Percentiles rank a stretch among this genome's conserved stretches.
Conservation (phyloP, 1,284 basidiomycete species). For the Ustilago vetiveriae region DNA sequence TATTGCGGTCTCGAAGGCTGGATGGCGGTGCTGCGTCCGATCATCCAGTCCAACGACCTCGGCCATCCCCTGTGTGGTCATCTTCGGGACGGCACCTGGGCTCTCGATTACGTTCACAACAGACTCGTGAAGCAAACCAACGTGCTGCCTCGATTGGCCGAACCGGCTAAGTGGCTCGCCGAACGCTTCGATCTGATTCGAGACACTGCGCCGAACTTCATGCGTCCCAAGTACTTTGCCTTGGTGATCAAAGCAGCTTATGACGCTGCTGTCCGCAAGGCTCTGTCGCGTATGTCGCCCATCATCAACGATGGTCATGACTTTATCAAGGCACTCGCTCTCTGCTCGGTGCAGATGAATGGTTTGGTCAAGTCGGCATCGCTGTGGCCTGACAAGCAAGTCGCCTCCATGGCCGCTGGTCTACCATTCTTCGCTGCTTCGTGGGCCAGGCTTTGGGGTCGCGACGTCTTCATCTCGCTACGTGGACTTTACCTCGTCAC, state of each 20-base stretch:
- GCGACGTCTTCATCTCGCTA: constrained; percentile 63
- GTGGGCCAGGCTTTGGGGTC: constrained; percentile 62
- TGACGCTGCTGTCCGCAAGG: constrained; percentile 50
- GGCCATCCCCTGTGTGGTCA: constrained; percentile 61
- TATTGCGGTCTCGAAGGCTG: constrained; percentile 63
- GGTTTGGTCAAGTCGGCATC: constrained; percentile 60
- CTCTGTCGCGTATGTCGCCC: constrained; percentile 51
- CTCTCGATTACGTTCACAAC: constrained; percentile 57
- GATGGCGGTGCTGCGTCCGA: constrained; percentile 49
- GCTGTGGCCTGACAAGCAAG: constrained; percentile 57
- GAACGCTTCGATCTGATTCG: constrained; percentile 60
- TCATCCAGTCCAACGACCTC: constrained; percentile 58
- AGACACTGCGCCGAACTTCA: constrained; percentile 53
- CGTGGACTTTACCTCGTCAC: constrained; percentile 63
- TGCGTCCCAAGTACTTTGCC: constrained; percentile 64
- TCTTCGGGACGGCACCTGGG: constrained; percentile 59
- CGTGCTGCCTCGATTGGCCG: constrained; percentile 47
- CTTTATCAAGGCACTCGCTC: constrained; percentile 57
- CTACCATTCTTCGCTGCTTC: constrained; percentile 61
- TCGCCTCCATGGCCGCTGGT: constrained; percentile 63
- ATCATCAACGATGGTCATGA: constrained; percentile 58
- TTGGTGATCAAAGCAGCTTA: constrained; percentile 57
- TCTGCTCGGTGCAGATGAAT: constrained; percentile 62
- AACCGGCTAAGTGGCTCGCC: constrained; percentile 53
- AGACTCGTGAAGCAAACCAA: constrained; percentile 74